Evolutionary conservation across 768 basidiomycete genomes (phyloP).

Genomic region (Saitozyma sp.): DNA sequence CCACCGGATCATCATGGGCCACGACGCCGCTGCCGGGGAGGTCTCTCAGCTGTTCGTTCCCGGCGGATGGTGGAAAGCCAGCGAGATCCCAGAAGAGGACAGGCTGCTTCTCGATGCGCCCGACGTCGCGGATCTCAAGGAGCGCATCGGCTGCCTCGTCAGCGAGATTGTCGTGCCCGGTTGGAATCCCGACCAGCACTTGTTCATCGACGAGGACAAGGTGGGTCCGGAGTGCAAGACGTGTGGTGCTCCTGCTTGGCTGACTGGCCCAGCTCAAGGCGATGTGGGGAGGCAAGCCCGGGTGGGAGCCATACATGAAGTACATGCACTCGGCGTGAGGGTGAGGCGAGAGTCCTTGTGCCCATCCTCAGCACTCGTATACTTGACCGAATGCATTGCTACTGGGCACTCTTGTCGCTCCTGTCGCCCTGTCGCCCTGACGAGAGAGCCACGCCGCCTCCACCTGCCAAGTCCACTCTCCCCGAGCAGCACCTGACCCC

Average conservation of each 20-base stretch:
- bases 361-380: too few relatives aligned
- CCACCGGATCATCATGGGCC: conserved; percentile 54
- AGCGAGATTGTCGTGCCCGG: conserved; percentile 64
- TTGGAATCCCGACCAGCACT: conserved; percentile 44
- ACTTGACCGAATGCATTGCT: too few relatives aligned
- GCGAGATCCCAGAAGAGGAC: conserved; percentile 51
- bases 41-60: conserved; percentile 56
- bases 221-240: conserved; percentile 33
- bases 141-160: conserved; percentile 59
- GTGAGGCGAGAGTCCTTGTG: too few relatives aligned
- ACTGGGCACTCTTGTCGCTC: too few relatives aligned
- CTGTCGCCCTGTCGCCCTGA: too few relatives aligned
- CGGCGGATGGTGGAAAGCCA: conserved; percentile 53
- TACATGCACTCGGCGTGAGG: too few relatives aligned
- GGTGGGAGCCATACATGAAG: conserved; percentile 7
- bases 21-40: conserved; percentile 56
- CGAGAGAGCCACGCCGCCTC: too few relatives aligned
- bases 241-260: conserved; percentile 50
- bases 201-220: conserved; percentile 39
- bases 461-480: too few relatives aligned
- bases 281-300: conserved; percentile 12
- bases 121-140: conserved; percentile 21
- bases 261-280: conserved; percentile 13
- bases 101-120: conserved; percentile 14
- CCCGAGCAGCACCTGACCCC: too few relatives aligned